Base-by-base conservation (phyloP, 805 yeast species). In the Cyberlindnera suaveolens region DNA sequence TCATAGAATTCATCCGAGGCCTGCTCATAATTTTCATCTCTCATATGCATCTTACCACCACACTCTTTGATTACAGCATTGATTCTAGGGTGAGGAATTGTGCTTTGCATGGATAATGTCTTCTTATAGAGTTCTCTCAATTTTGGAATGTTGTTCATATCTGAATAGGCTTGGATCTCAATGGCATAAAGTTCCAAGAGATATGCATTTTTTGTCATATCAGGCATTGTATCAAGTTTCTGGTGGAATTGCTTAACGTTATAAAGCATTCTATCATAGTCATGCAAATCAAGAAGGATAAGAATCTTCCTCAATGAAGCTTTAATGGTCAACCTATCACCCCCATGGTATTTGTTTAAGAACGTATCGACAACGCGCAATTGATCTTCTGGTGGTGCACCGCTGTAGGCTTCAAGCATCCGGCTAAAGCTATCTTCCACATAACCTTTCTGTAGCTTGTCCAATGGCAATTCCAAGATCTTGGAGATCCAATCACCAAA, bases 61-160 rank as follows among this genome's bases (percentile, higher is more conserved):
- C 87, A 80, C 58, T 85, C 91, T 47, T 78, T 72, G 20, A 86
- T 74, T n/a, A 82, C 74, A 1, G 91, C 96, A 60, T 80, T 67
- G 23, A 83, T 78, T 38, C 74, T 68, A 1, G 95, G 89, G 54
- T 87, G 95, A 1, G 89, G 84, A 3, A 84, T 80, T 2, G 86
- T 84, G 0, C 80, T 67, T 7, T 75, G 72, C 17, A 80, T 65
- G 6, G 60, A 49, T n/a, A 65, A 49, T 0, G 82, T 68, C 46
- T 75, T 65, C 23, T 67, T 61, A 49, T 82, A 77, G 17, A 80
- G 64, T 39, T 70, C 65, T 41, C 69, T 68, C 35, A 83, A 63
- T 43, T 65, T 62, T 3, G 66, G 47, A 27, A 67, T 51, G 23
- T 69, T 53, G 9, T 67, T 61, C 11, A 62, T 57, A 30, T 63